Evolutionary conservation across 805 yeast genomes (phyloP), one percentile per base, ranked within the genome.

Genomic region (Candida tibetensis): DNA sequence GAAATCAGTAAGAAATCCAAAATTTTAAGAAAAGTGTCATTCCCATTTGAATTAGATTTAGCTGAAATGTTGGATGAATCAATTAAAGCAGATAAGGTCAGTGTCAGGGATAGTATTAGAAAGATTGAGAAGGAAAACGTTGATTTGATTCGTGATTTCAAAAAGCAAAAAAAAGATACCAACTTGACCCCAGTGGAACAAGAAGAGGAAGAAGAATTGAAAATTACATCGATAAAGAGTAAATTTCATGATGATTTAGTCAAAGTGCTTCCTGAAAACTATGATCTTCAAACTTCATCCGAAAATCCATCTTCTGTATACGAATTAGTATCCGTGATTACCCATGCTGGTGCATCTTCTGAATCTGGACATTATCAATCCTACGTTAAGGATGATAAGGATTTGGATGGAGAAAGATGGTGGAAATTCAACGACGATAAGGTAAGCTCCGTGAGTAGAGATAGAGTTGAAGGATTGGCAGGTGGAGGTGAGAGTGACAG

Each of bases 401-500:
- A 82, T 53, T 54, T 70, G 36, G 73, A 66, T 16, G 90, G 85
- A 22, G 81, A 84, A 34, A 75, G 71, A 46, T 93, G 99, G 99
- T 91, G 86, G 83, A 82, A 82, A 62, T 93, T 87, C 66, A 89
- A 93, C 59, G 99, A 93, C 62, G 96, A 90, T 64, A 83, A 83
- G 57, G 95, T 93, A 13, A 69, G 78, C 5, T 66, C 72, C 29
- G 89, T 90, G n/a, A 79, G 74, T 45, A 84, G 79, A 55, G 93
- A 89, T 36, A 87, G 79, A 56, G 80, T 93, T 44, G 96, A 89
- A 60, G 62, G 76, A 40, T 72, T 93, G 48, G 85, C 97, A 4
- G 99, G 99, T 30, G 99, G 99, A 40, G 97, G 98, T 41, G 99
- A 95, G 67, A 80, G 95, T 51, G 99, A 93, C 62, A 81, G 93